These are phyloP conservation scores for Neonectria coccinea DNA, from an alignment of 2,329 filamentous ascomycete species.

Conservation along the genomic window DNA sequence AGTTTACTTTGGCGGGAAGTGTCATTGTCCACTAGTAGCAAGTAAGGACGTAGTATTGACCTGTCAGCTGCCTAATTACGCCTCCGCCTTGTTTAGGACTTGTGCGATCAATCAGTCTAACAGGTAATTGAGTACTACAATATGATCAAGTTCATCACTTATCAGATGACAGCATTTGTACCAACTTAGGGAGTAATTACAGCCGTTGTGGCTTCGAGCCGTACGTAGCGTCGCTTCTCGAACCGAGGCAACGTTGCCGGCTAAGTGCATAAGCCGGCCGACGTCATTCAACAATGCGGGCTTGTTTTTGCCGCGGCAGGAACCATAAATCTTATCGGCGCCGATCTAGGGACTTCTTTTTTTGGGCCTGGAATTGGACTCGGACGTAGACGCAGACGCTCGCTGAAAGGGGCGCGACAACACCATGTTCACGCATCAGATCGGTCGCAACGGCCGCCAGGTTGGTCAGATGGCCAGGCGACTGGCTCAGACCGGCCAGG, in stretches of 20 bases:
- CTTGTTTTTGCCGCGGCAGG: slow-evolving; percentile 42
- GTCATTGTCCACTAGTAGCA: no score
- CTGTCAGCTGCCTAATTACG: no score
- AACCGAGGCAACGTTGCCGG: slow-evolving; percentile 12
- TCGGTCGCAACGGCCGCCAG: slow-evolving; percentile 42
- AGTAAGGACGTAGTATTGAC: no score
- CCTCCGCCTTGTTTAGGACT: no score
- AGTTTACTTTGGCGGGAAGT: background rate
- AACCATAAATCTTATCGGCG: slow-evolving; percentile 37
- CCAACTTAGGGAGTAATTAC: no score
- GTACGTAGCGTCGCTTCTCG: background rate
- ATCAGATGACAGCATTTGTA: no score
- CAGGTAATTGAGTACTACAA: no score
- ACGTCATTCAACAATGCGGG: slow-evolving; percentile 32
- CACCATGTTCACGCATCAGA: slow-evolving; percentile 41
- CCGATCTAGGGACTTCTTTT: slow-evolving; percentile 11
- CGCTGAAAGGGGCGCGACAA: slow-evolving; percentile 15
- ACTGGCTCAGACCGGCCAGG: slow-evolving; percentile 32
- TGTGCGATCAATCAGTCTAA: background rate
- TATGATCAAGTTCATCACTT: no score
- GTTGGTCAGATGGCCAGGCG: slow-evolving; percentile 41
- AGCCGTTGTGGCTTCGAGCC: background rate
- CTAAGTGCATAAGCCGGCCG: slow-evolving; percentile 39
- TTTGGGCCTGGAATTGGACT: background rate
- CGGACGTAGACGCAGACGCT: background rate